These are phyloP conservation scores for Plectosphaerella plurivora DNA, from an alignment of 2,329 filamentous ascomycete species.

Conservation along the genomic window DNA sequence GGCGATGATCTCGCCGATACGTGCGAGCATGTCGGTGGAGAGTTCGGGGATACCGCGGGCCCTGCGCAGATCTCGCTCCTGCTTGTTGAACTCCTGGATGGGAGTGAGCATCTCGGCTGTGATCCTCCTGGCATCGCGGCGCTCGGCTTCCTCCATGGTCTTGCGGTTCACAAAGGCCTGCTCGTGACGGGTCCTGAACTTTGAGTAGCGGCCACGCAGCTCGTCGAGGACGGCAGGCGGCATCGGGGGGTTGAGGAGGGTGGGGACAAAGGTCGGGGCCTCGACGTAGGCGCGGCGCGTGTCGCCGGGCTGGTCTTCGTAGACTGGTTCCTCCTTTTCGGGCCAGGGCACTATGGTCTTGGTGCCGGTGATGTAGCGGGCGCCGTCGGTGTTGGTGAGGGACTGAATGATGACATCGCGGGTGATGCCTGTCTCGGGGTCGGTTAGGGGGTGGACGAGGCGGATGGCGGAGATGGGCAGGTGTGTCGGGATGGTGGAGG, in stretches of 20 bases:
- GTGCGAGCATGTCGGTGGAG: conserved; percentile 54
- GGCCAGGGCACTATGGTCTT: conserved; percentile 78
- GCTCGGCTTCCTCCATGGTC: conserved; percentile 50
- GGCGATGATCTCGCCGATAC: conserved; percentile 58
- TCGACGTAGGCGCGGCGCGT: conserved; percentile 75
- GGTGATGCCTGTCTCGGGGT: conserved; percentile 58
- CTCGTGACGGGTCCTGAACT: conserved; percentile 77
- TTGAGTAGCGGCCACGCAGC: conserved; percentile 76
- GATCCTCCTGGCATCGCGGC: conserved; percentile 30
- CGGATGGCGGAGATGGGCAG: conserved; percentile 70
- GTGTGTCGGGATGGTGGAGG: conserved; percentile 48
- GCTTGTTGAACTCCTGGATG: conserved; percentile 54
- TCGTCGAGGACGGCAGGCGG: conserved; percentile 77
- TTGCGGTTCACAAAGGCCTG: conserved; percentile 65
- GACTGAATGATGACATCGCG: conserved; percentile 76
- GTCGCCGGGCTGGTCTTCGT: conserved; percentile 58
- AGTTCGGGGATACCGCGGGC: conserved; percentile 52
- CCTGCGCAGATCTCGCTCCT: conserved; percentile 45
- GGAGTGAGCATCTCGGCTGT: conserved; percentile 46
- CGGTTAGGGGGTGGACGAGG: conserved; percentile 71
- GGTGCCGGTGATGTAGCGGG: conserved; percentile 63
- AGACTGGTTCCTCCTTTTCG: conserved; percentile 40
- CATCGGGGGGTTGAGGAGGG: conserved; percentile 72
- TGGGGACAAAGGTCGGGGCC: conserved; percentile 71
- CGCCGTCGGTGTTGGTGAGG: conserved; percentile 50